Evolutionary conservation across 805 yeast genomes (phyloP).

Genomic region (Suhomyces emberorum): DNA sequence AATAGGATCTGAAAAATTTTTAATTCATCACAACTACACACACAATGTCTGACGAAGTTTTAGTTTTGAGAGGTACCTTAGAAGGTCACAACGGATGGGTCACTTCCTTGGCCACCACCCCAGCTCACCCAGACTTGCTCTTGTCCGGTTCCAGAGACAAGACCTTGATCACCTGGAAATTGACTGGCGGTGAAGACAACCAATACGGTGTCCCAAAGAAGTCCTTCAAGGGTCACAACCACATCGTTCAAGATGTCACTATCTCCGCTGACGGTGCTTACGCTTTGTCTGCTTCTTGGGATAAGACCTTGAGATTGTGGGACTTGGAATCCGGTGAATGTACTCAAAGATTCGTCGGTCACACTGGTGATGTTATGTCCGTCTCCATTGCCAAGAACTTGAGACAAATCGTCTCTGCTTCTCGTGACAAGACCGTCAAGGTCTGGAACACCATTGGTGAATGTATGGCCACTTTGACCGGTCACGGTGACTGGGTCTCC

Average conservation of each 20-base stretch:
- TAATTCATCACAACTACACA: constrained; percentile 5
- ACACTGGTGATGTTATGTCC: constrained; percentile 95
- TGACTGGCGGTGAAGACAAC: constrained; percentile 86
- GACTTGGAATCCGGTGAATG: constrained; percentile 91
- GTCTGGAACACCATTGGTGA: constrained; percentile 99
- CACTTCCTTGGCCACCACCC: constrained; percentile 96
- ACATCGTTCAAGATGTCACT: constrained; percentile 97
- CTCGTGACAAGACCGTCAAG: constrained; percentile 98
- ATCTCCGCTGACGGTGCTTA: constrained; percentile 96
- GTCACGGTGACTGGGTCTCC: constrained; percentile 99
- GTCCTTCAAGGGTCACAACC: constrained; percentile 97
- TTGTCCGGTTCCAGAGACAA: constrained; percentile 99
- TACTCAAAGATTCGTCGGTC: constrained; percentile 95
- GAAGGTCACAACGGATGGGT: constrained; percentile 91
- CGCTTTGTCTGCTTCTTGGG: constrained; percentile 99
- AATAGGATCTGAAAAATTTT: constrained; percentile 9
- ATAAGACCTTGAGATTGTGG: constrained; percentile 98
- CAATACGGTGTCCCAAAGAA: constrained; percentile 98
- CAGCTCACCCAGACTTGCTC: constrained; percentile 96
- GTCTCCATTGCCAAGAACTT: constrained; percentile 95
- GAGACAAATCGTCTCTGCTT: constrained; percentile 97
- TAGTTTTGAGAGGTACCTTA: constrained; percentile 99
- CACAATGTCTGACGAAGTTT: constrained; percentile 87
- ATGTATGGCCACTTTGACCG: constrained; percentile 89
- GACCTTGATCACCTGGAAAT: constrained; percentile 97